Evolutionary conservation across 2,329 filamentous ascomycete genomes (phyloP).

Genomic region (Ustulina deusta): DNA sequence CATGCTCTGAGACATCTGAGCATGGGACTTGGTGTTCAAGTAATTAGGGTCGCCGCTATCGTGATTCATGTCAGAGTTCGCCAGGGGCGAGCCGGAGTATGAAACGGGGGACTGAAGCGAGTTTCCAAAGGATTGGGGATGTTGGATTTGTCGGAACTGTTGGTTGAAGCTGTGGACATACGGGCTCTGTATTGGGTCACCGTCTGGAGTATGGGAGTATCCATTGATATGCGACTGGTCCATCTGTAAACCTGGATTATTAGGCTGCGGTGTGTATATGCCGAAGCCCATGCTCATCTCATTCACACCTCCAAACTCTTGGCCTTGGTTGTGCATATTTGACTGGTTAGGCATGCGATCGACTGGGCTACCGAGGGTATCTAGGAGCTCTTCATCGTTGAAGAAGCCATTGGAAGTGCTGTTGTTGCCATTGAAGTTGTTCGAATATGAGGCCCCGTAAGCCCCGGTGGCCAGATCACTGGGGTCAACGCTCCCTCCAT

Average conservation of each 20-base stretch:
- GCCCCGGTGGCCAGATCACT: slow-evolving; percentile 78
- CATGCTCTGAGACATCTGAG: slow-evolving; percentile 71
- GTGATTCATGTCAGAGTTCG: slow-evolving; percentile 62
- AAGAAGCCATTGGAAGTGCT: slow-evolving; percentile 81
- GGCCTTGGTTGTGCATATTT: slow-evolving; percentile 64
- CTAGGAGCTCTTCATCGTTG: slow-evolving; percentile 88
- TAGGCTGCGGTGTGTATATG: slow-evolving; percentile 68
- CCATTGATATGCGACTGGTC: slow-evolving; percentile 79
- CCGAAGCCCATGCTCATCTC: slow-evolving; percentile 69
- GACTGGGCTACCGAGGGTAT: slow-evolving; percentile 72
- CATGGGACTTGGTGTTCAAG: slow-evolving; percentile 68
- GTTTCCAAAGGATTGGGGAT: slow-evolving; percentile 66
- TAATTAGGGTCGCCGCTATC: slow-evolving; percentile 66
- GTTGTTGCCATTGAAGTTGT: slow-evolving; percentile 67
- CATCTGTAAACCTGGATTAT: slow-evolving; percentile 67
- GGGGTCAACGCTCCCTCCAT: slow-evolving; percentile 78
- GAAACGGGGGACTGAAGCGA: slow-evolving; percentile 66
- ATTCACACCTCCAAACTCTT: slow-evolving; percentile 68
- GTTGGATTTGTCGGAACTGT: slow-evolving; percentile 78
- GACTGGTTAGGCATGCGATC: slow-evolving; percentile 59
- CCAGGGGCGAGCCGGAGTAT: slow-evolving; percentile 63
- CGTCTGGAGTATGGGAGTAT: slow-evolving; percentile 92
- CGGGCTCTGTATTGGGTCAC: slow-evolving; percentile 90
- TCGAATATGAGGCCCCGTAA: slow-evolving; percentile 72
- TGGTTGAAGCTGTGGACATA: slow-evolving; percentile 84